Evolutionary conservation across 1,139 yeast species (phyloP).

Genomic region (Insectozyma bohioensis): DNA sequence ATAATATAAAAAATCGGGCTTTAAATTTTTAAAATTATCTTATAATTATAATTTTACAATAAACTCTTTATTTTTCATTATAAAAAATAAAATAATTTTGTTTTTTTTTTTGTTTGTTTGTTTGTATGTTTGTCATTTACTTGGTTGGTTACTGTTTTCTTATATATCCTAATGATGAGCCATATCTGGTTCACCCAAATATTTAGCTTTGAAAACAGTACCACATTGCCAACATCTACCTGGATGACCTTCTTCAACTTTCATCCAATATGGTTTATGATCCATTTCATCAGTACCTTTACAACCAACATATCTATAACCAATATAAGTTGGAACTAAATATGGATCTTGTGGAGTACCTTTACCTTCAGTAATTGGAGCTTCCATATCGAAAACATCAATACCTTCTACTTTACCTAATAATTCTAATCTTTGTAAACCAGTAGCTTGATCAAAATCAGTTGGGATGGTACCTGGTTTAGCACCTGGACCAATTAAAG

Average conservation of each 20-base stretch:
- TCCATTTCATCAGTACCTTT: slow-evolving; percentile 87
- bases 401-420: slow-evolving; percentile 95
- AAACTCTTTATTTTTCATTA: no score
- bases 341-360: slow-evolving; percentile 91
- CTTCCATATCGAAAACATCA: slow-evolving; percentile 90
- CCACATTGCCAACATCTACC: slow-evolving; percentile 99
- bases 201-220: slow-evolving; percentile 85
- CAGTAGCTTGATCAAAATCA: slow-evolving; percentile 95
- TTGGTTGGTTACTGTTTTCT: no score
- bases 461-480: slow-evolving; percentile 81
- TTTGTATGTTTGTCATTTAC: no score
- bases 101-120: no score
- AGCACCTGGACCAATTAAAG: slow-evolving; percentile 91
- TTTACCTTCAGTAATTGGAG: slow-evolving; percentile 80
- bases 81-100: no score
- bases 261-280: slow-evolving; percentile 91
- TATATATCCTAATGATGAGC: no score
- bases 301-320: slow-evolving; percentile 95
- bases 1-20: no score
- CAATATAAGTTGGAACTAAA: slow-evolving; percentile 86
- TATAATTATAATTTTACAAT: no score
- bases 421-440: slow-evolving; percentile 94
- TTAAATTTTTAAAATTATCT: no score
- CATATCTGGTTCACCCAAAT: slow-evolving; percentile 79
- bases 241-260: slow-evolving; percentile 78